Percentiles rank a stretch among this genome's conserved stretches.
These are phyloP conservation scores for Pichia paraexigua DNA, from an alignment of 805 yeast genomes.

Conservation along the genomic window DNA sequence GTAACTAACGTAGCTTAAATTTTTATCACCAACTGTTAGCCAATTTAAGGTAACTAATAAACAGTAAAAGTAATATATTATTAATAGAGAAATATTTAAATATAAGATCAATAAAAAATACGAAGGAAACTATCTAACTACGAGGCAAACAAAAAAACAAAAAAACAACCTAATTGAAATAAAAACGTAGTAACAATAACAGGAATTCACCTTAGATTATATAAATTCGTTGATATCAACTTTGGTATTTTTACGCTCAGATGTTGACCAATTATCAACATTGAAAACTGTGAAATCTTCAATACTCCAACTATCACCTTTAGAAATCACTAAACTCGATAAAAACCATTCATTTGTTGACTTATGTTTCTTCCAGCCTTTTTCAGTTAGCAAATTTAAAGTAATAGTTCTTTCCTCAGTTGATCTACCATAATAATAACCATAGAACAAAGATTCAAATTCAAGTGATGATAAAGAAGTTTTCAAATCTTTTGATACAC, in stretches of 20 bases:
- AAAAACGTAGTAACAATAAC: background rate
- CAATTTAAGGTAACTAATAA: background rate
- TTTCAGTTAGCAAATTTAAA: slow-evolving; percentile 24
- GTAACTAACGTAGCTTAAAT: background rate
- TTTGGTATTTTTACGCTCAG: slow-evolving; percentile 34
- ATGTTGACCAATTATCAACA: slow-evolving; percentile 35
- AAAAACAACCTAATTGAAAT: background rate
- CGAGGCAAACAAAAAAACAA: background rate
- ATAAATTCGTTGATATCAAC: slow-evolving; percentile 21
- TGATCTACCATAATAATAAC: slow-evolving; percentile 36
- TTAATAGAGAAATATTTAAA: background rate
- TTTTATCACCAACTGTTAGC: background rate
- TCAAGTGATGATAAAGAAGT: slow-evolving; percentile 24
- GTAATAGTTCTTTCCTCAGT: slow-evolving; percentile 34
- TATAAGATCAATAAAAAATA: background rate
- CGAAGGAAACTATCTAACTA: background rate
- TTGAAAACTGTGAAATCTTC: slow-evolving; percentile 39
- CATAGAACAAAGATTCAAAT: slow-evolving; percentile 34
- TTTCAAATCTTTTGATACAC: slow-evolving; percentile 18
- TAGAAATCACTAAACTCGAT: slow-evolving; percentile 31
- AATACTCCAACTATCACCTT: slow-evolving; percentile 33
- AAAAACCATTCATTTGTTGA: slow-evolving; percentile 27
- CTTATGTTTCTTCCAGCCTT: slow-evolving; percentile 31
- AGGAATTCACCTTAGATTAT: background rate
- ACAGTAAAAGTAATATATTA: background rate